phyloP scores from a whole-genome alignment of 2,329 filamentous ascomycete genomes.

The Kalmusia sp. region DNA sequence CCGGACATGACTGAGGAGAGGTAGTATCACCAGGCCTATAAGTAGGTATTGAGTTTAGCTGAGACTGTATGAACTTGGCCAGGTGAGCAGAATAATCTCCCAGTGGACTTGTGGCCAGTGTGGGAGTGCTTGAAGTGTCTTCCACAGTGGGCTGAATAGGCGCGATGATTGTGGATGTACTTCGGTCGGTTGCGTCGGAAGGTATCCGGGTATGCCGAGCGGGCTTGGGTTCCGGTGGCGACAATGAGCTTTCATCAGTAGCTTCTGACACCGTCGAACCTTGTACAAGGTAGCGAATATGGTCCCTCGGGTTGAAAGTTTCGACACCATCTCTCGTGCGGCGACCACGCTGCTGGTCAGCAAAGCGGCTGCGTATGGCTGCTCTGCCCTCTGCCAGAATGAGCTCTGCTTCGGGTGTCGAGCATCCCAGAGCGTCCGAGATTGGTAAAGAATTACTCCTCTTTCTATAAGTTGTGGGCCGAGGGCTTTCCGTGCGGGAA shows the following conservation, averaged over 20 bases:
- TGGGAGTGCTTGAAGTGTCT: slow-evolving; percentile 8
- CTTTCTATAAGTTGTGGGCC: slow-evolving; percentile 34
- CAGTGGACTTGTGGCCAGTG: slow-evolving; percentile 26
- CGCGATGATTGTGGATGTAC: slow-evolving; percentile 36
- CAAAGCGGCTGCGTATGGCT: slow-evolving; percentile 38
- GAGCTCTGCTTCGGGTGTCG: slow-evolving; percentile 43
- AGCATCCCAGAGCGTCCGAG: slow-evolving; percentile 42
- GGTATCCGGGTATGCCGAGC: slow-evolving; percentile 32
- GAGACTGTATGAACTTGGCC: slow-evolving; percentile 44
- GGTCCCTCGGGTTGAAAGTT: slow-evolving; percentile 37
- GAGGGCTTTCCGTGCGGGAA: slow-evolving; percentile 22
- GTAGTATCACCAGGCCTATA: slow-evolving; percentile 28
- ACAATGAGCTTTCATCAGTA: slow-evolving; percentile 17
- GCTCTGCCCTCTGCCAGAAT: slow-evolving; percentile 45
- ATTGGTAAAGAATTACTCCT: slow-evolving; percentile 46
- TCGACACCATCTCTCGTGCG: slow-evolving; percentile 24
- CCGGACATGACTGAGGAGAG: slow-evolving; percentile 40
- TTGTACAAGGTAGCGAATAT: slow-evolving; percentile 36
- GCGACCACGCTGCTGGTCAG: slow-evolving; percentile 28
- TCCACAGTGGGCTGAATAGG: slow-evolving; percentile 12
- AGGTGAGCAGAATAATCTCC: slow-evolving; percentile 45
- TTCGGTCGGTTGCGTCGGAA: slow-evolving; percentile 39
- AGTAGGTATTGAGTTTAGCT: slow-evolving; percentile 42
- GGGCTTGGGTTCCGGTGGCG: slow-evolving; percentile 12
- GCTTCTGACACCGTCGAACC: slow-evolving; percentile 15